Evolutionary conservation across 2,329 filamentous ascomycete genomes (phyloP).

Genomic region (Xylaria sp.): DNA sequence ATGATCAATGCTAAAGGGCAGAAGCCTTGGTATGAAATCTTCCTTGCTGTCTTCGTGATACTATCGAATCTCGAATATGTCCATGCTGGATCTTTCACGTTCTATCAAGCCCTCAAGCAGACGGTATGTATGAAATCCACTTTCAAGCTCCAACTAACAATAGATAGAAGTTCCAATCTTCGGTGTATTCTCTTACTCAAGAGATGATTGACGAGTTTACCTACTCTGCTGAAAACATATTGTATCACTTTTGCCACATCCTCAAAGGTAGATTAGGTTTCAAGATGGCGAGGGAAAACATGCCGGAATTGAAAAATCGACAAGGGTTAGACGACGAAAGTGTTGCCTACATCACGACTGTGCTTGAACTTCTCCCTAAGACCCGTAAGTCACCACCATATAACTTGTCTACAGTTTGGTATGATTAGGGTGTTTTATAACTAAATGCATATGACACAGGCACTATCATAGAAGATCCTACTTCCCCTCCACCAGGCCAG

Average conservation of each 20-base stretch:
- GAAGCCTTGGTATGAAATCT: neutral
- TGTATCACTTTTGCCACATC: constrained; percentile 1
- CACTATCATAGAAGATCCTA: neutral
- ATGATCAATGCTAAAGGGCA: neutral
- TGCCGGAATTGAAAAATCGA: neutral
- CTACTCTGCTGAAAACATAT: neutral
- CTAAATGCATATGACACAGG: neutral
- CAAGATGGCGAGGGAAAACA: neutral
- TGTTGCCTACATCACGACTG: neutral
- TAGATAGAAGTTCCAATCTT: neutral
- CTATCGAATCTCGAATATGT: neutral
- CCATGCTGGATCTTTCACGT: neutral
- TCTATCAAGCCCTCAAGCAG: neutral
- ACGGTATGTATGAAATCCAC: neutral
- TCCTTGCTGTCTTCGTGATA: neutral
- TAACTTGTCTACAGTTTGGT: neutral
- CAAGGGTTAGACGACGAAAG: neutral
- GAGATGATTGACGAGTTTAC: constrained; percentile 1
- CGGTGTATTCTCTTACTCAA: constrained; percentile 1
- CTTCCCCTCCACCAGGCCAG: neutral
- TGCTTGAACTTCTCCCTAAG: neutral
- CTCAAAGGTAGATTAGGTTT: neutral
- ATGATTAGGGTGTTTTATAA: neutral
- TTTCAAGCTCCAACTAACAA: neutral
- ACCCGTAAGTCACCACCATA: neutral